Conservation (phyloP, 2,329 filamentous ascomycete species). For the Penicillium sp. region DNA sequence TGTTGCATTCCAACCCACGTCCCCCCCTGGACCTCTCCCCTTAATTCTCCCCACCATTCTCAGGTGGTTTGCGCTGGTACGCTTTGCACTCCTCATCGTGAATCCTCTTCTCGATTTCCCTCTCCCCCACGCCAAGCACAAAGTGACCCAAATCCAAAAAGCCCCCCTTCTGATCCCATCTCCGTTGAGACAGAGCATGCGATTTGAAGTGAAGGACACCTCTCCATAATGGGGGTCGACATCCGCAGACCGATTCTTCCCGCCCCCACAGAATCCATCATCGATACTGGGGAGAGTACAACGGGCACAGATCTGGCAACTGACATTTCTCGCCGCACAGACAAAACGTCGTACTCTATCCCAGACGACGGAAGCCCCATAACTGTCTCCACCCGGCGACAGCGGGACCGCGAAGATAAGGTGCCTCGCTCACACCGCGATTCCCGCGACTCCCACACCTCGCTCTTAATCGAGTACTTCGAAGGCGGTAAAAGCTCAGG, state of each 20-base stretch:
- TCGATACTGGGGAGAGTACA: constrained; percentile 46
- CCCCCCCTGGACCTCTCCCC: constrained; percentile 1
- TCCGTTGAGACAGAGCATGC: constrained; percentile 34
- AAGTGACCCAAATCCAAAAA: constrained; percentile 19
- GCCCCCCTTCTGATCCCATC: constrained; percentile 13
- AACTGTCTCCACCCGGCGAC: constrained; percentile 73
- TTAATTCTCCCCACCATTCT: constrained; percentile 10
- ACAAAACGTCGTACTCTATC: constrained; percentile 53
- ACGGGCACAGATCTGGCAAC: constrained; percentile 51
- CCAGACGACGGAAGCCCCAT: constrained; percentile 70
- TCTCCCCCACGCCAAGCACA: constrained; percentile 15
- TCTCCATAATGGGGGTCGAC: constrained; percentile 50
- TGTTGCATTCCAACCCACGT: constrained; percentile 1
- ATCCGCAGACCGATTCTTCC: constrained; percentile 51
- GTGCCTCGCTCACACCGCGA: constrained; percentile 56
- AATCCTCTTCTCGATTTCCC: constrained; percentile 11
- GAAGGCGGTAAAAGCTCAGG: constrained; percentile 69
- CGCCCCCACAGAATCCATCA: constrained; percentile 52
- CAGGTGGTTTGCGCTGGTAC: constrained; percentile 29
- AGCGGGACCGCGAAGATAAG: constrained; percentile 61
- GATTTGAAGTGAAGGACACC: constrained; percentile 32
- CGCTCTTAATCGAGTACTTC: constrained; percentile 91
- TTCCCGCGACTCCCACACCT: constrained; percentile 79
- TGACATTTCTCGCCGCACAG: constrained; percentile 52
- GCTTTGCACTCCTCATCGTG: constrained; percentile 12